Evolutionary conservation across 139 green algal species (phyloP), one percentile per base, ranked within the genome.

Genomic region (Asterochloris sp.): DNA sequence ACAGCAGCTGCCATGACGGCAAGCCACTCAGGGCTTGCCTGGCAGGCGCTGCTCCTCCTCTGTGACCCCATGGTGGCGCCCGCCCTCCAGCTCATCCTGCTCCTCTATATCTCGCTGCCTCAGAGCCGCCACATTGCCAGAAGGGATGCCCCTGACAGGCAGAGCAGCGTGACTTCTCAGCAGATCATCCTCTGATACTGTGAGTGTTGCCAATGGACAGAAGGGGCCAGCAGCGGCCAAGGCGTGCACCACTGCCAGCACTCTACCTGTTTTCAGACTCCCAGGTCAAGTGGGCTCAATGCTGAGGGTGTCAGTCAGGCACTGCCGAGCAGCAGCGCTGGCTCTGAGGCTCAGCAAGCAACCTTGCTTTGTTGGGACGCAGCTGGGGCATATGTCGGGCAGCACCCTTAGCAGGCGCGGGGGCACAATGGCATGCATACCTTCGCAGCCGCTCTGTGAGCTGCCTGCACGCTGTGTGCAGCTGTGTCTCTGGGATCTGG

Each of bases 31-130:
- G 38, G 38, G 38, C 38, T 14, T 69, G 68, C 76, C 76, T 61
- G 76, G 76, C 60, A 80, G 26, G 60, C n/a, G 13, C 13, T 69
- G 54, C 47, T 80, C 76, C 54, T 80, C 60, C 6, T 24, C 13
- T 16, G 76, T 69, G 76, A 62, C 54, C 16, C 60, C 26, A 16
- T 24, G 60, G 54, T 80, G 67, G 10, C n/a, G 60, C 67, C 47
- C n/a, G 76, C 23, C 76, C 47, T 61, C 76, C 60, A 80, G 76
- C 23, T 80, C 76, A 60, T 24, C 76, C 60, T 80, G 76, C 76
- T 80, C 76, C 23, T 69, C 13, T 21, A 24, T 29, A 62, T 80
- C 76, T 14, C 60, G 24, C 76, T 80, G 38, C 60, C 47, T n/a
- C 76, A 61, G 68, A 23, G 24, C 54, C 47, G 76, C 60, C 23